Base-by-base conservation (phyloP, 768 basidiomycete genomes). In the Hypsizygus marmoreus region DNA sequence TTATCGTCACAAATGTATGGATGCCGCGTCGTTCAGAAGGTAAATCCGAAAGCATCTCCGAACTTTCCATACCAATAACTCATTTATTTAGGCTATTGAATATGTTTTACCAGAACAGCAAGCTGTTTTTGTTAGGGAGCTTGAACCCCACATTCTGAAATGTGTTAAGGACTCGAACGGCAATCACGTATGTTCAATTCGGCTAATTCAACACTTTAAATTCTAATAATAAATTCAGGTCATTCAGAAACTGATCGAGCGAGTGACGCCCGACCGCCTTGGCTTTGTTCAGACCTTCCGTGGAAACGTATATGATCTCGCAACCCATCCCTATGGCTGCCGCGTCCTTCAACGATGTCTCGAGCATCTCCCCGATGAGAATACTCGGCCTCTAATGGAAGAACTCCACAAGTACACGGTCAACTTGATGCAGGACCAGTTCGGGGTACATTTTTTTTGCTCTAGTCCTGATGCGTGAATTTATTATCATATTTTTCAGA, bases 11-110 rank as follows among this genome's bases (percentile, higher is more conserved):
- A 97, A 60, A 91, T 95, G 79, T 98, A 98, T 65, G 95, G 95
- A 4, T 99, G 95, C 67, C 82, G 95, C 11, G 94, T 98, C 6
- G 86, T 95, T 14, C 93, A 95, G 64, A 93, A 93, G 85, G 91
- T 90, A 50, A 19, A 53, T 51, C 20, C 4, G 29, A 20, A 17
- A 29, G n/a, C 4, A 43, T 26, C n/a, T 40, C 9, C 41, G 10
- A 19, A 7, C 12, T 17, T 17, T 19, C 19, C n/a, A 14, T 36
- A 33, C 12, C 7, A 8, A 28, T 45, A 41, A 43, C 50, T 34
- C 31, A 50, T 44, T 47, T 46, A 30, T 48, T 56, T 13, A 97
- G 89, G 91, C 92, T 22, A 75, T 98, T 16, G 94, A 97, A 59
- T 81, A 76, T 59, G 74, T 93, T 41, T 70, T 82, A 13, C 82